Evolutionary conservation across 257 asterid species (phyloP), one percentile per base, ranked within the genome.

Genomic region (Lithospermum erythrorhizon): DNA sequence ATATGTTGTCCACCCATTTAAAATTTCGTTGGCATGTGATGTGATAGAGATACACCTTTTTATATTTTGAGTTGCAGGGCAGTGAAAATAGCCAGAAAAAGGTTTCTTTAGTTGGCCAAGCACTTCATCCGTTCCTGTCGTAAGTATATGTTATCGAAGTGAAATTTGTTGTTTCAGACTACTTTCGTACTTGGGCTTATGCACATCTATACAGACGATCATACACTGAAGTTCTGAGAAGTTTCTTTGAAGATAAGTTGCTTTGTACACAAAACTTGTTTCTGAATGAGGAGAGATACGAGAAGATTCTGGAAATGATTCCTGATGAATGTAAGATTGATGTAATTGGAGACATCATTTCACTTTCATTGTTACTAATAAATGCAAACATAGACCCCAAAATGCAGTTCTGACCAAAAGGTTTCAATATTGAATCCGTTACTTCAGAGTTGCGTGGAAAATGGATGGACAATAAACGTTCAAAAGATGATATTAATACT

Each of bases 71-170:
- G n/a, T 1, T 71, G 53, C 78, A 91, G 98, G 98, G 96, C 57
- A 82, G 74, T 75, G 95, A 88, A 74, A 81, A 86, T 70, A 78
- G 89, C 81, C 70, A 65, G 16, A 88, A 76, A 62, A 91, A 82
- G 58, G 86, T 84, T 75, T 72, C 82, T 58, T 76, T 91, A 29
- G 53, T 55, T 29, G 89, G 82, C 23, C 82, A 64, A 22, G 65
- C 90, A 24, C 89, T 84, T 58, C 98, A 91, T 78, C 96, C 95
- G 61, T 82, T 76, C 76, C 82, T 91, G 10, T 94, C 76, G 98
- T 88, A 86, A 75, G 93, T 66, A 56, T 59, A 57, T 74, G 41
- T 65, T 8, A 16, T 32, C 47, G 62, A 21, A 55, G 17, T 64
- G 21, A 27, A 52, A 24, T 24, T 49, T 41, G 25, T 59, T 63